These are phyloP conservation scores for Hyphopichia fennica DNA, from an alignment of 1,139 yeast genomes.

Conservation along the genomic window DNA sequence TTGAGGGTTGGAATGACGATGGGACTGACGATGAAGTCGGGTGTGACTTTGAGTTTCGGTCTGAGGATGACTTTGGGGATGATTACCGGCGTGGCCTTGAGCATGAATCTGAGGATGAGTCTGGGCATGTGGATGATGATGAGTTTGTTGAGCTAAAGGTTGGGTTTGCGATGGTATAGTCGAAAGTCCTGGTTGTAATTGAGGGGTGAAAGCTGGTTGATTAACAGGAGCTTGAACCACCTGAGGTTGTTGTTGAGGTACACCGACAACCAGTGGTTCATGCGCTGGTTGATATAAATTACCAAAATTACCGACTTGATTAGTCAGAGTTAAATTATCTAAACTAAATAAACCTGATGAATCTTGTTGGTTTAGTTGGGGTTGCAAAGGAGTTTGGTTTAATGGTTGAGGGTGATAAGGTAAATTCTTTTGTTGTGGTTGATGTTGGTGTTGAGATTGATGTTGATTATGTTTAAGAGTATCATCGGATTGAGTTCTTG, in stretches of 20 bases:
- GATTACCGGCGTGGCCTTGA: neutral
- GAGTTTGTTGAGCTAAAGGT: neutral
- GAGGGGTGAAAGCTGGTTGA: neutral
- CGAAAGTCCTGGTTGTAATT: neutral
- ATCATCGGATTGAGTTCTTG: neutral
- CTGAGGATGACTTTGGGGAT: neutral
- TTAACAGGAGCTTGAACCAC: neutral
- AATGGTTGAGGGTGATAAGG: neutral
- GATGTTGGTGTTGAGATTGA: neutral
- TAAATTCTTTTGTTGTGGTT: neutral
- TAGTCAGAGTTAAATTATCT: neutral
- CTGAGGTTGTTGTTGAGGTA: neutral
- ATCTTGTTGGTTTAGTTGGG: constrained; percentile 1
- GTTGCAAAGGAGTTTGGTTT: neutral
- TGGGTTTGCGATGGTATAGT: neutral
- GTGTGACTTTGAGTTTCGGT: neutral
- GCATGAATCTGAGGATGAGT: neutral
- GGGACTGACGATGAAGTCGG: neutral
- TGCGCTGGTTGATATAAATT: neutral
- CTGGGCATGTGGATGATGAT: neutral
- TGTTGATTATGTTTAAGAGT: neutral
- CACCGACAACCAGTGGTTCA: neutral
- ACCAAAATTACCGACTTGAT: constrained; percentile 1
- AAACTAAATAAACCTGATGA: constrained; percentile 4
- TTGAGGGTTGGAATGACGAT: neutral